Evolutionary conservation across 1,139 yeast genomes (phyloP).

Genomic region (Taiozyma onychis): DNA sequence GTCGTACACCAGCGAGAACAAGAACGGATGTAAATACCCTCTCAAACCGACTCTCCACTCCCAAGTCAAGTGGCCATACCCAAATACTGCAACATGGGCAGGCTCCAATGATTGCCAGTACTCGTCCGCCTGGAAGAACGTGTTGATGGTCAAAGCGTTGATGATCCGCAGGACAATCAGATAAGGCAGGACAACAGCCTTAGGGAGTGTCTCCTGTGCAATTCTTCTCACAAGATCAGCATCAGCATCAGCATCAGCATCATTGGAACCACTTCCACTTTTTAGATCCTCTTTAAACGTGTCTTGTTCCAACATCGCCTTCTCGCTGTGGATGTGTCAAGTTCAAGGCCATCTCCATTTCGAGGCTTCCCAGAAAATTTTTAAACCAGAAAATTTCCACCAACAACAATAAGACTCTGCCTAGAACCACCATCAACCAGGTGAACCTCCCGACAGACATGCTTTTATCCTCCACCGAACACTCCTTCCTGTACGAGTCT

Average conservation of each 20-base stretch:
- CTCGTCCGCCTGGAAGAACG: constrained; percentile 96
- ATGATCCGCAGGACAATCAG: constrained; percentile 40
- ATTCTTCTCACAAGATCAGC: neutral
- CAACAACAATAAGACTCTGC: neutral
- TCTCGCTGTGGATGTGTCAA: neutral
- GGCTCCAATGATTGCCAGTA: constrained; percentile 92
- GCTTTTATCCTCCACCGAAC: constrained; percentile 82
- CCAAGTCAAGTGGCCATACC: constrained; percentile 89
- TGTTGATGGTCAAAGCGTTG: constrained; percentile 57
- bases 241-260: neutral
- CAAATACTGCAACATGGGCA: constrained; percentile 70
- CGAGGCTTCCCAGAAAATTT: neutral
- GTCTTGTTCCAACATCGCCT: neutral
- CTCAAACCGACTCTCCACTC: constrained; percentile 81
- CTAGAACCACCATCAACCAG: neutral
- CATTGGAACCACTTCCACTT: neutral
- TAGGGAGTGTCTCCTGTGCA: constrained; percentile 7
- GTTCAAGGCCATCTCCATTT: neutral
- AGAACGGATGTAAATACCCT: constrained; percentile 72
- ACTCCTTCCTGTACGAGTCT: constrained; percentile 74
- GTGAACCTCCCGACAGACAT: constrained; percentile 25
- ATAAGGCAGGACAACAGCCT: constrained; percentile 15
- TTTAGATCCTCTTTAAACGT: neutral
- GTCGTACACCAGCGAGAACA: constrained; percentile 36
- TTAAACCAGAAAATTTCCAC: neutral